Evolutionary conservation across 345 rosid genomes (phyloP), one percentile per base, ranked within the genome.

Genomic region (Isatis tinctoria): DNA sequence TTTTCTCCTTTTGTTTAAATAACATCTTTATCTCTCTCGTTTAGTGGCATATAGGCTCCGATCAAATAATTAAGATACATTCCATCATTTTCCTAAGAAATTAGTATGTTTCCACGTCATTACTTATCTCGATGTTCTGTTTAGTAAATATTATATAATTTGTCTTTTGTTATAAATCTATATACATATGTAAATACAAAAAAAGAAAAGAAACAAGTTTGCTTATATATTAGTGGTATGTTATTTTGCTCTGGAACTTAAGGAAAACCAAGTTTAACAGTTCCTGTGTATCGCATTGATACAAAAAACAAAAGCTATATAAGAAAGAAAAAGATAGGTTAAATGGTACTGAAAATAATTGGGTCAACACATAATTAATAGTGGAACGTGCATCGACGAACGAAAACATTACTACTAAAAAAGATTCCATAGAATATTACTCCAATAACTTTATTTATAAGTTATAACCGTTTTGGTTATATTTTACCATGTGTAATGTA

Each of bases 21-120:
- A 57, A 53, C 39, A 17, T 22, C 22, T 14, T 11, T 40, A 18
- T 72, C 45, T 53, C 52, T 53, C 58, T 44, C 24, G 51, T 35
- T 30, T 58, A 74, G 60, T 74, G 78, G 78, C 48, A 57, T 74
- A 45, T 16, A 74, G 66, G 78, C 78, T 74, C 78, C 78, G 71
- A 73, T 74, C 51, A 22, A 44, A 53, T 64, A 44, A 53, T 64
- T 63, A 61, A 53, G 1, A 51, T 2, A 18, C 53, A 72, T 39
- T 20, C 30, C 63, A 52, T 40, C 61, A 62, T 51, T 26, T 37
- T 3, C 24, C 2, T 18, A 4, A 9, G 2, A 62, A 3, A n/a
- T n/a, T n/a, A n/a, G 12, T 10, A 28, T 51, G 17, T 61, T 52
- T 52, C 32, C 62, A 62, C 11, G 28, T 4, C 68, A 48, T 12